Evolutionary conservation across 148 eudicot species (phyloP).

Genomic region (Rhododendron mucronatum): DNA sequence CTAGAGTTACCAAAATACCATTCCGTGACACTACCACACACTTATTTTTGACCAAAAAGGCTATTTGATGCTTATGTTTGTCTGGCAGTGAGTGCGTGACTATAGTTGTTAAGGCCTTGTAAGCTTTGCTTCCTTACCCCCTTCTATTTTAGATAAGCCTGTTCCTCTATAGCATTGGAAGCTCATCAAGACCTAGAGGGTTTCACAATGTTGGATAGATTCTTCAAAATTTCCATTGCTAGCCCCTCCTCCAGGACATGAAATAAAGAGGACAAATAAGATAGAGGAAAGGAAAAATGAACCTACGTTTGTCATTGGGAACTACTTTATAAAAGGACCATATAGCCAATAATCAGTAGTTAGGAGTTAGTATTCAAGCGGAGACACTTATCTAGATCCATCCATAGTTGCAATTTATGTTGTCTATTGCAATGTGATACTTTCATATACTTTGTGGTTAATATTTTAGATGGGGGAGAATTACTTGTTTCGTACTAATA

Average conservation of each 20-base stretch:
- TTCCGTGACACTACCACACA: too few species aligned
- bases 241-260: neutral
- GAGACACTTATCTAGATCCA: neutral
- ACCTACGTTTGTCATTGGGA: neutral
- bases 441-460: neutral
- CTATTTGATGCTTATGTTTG: too few species aligned
- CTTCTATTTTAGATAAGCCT: neutral
- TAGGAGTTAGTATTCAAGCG: neutral
- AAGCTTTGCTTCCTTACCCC: neutral
- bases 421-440: neutral
- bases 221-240: neutral
- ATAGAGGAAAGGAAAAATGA: neutral
- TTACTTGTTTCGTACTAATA: neutral
- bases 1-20: too few species aligned
- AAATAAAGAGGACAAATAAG: neutral
- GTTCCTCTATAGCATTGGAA: neutral
- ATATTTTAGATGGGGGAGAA: neutral
- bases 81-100: neutral
- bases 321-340: neutral
- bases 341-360: neutral
- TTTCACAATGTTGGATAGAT: neutral
- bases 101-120: neutral
- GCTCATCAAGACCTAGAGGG: neutral
- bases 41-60: too few species aligned
- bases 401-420: neutral